Evolutionary conservation across 345 rosid species (phyloP).

Genomic region (Brassica incana): DNA sequence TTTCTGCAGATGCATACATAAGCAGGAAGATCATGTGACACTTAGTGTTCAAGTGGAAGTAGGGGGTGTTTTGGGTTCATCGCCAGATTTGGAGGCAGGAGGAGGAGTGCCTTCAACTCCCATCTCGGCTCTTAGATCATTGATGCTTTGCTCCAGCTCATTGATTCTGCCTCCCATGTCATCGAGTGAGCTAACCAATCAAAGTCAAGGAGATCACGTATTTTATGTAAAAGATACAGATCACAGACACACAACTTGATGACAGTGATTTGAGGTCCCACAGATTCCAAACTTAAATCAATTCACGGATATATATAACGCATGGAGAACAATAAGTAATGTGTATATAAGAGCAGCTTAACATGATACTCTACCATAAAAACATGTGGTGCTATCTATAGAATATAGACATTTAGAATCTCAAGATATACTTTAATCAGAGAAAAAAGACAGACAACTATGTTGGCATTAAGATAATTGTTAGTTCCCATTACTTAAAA

Average conservation of each 20-base stretch:
- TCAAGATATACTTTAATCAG: neutral
- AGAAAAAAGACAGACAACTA: neutral
- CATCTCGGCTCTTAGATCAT: constrained; percentile 62
- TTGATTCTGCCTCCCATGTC: constrained; percentile 60
- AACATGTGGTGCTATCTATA: neutral
- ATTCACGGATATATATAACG: neutral
- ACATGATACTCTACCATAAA: neutral
- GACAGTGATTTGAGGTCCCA: neutral
- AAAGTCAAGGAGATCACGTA: neutral
- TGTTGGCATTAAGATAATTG: neutral
- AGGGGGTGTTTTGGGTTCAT: constrained; percentile 49
- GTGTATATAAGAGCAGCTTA: neutral
- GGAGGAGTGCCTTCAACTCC: constrained; percentile 55
- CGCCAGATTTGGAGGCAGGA: neutral
- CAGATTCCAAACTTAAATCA: neutral
- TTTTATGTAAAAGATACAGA: neutral
- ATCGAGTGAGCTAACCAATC: neutral
- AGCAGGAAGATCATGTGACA: neutral
- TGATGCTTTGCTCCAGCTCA: constrained; percentile 71
- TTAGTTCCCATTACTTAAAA: neutral
- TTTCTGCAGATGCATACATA: neutral
- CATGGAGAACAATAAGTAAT: neutral
- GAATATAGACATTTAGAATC: neutral
- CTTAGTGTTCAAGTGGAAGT: constrained; percentile 36
- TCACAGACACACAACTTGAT: neutral